Conservation (phyloP, 805 yeast species). For the Wickerhamomyces bovis region DNA sequence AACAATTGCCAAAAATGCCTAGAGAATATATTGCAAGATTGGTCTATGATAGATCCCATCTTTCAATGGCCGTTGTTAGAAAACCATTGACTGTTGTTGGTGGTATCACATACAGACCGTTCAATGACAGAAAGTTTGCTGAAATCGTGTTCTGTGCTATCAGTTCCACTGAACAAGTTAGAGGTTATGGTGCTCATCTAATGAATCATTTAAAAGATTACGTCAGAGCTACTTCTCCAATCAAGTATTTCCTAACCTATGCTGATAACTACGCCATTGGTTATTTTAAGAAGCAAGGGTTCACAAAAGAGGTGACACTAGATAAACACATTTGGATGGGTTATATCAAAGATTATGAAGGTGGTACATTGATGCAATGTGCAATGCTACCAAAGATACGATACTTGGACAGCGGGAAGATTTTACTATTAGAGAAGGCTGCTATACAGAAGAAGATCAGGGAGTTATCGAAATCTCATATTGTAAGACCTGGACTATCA, state of each 20-base stretch:
- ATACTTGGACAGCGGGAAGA: conserved; percentile 83
- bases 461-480: conserved; percentile 69
- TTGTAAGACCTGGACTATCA: conserved; percentile 75
- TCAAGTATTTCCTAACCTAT: conserved; percentile 84
- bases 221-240: conserved; percentile 80
- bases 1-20: conserved; percentile 98
- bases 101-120: conserved; percentile 95
- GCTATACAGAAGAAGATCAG: conserved; percentile 83
- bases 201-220: conserved; percentile 98
- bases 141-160: conserved; percentile 99
- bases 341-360: conserved; percentile 96
- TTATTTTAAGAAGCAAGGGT: conserved; percentile 96
- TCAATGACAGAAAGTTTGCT: conserved; percentile 85
- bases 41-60: conserved; percentile 89
- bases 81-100: conserved; percentile 95
- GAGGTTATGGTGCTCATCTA: conserved; percentile 97
- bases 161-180: conserved; percentile 92
- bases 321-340: conserved; percentile 95
- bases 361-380: conserved; percentile 98
- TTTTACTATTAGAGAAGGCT: conserved; percentile 81
- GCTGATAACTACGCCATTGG: conserved; percentile 99
- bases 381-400: conserved; percentile 85
- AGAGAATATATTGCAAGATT: conserved; percentile 91
- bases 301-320: conserved; percentile 87
- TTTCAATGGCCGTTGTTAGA: conserved; percentile 93